Base-by-base conservation (phyloP, 768 basidiomycete species). In the Infundibulicybe gibba region DNA sequence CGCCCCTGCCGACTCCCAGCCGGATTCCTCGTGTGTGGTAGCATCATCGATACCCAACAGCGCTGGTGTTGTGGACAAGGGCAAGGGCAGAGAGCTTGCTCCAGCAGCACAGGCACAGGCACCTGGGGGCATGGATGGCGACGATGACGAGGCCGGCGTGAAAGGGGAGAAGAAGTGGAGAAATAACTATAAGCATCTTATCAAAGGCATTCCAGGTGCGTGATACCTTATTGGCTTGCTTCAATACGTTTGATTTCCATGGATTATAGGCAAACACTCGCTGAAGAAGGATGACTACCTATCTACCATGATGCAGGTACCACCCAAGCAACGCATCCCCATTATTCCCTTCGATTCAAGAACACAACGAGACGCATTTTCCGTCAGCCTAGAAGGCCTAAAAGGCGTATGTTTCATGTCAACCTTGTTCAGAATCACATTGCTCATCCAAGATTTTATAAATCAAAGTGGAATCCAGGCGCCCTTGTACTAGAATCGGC, bases 241-340 rank as follows among this genome's bases (percentile, higher is more conserved):
- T 25, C 25, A 25, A 25, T 25, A 25, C 8, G 25, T 8, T 25
- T 25, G 25, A 25, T 25, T 8, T 8, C 8, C 25, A 25, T 25
- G 25, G 41, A 41, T 32, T 32, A 21, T 53, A 85, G 84, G 87
- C 49, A 90, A 89, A 62, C 87, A 90, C 53, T 85, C 87, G 21
- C 72, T 79, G 73, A 88, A 87, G 70, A 90, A 85, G 61, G 87
- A 90, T 55, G 81, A 85, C 49, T 87, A 80, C 62, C 64, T 90
- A 42, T 73, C 72, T 33, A 79, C 67, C 1, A 79, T 80, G 52
- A 86, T 90, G 70, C 71, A 77, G 54, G 70, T 74, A 10, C 87
- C 87, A 4, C 81, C 84, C 49, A 89, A 89, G 61, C 85, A 88
- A 56, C 77, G 77, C 49, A 75, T 80, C 46, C 66, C 68, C 41